Evolutionary conservation across 805 yeast genomes (phyloP), one percentile per base, ranked within the genome.

Genomic region (Cyberlindnera japonica): DNA sequence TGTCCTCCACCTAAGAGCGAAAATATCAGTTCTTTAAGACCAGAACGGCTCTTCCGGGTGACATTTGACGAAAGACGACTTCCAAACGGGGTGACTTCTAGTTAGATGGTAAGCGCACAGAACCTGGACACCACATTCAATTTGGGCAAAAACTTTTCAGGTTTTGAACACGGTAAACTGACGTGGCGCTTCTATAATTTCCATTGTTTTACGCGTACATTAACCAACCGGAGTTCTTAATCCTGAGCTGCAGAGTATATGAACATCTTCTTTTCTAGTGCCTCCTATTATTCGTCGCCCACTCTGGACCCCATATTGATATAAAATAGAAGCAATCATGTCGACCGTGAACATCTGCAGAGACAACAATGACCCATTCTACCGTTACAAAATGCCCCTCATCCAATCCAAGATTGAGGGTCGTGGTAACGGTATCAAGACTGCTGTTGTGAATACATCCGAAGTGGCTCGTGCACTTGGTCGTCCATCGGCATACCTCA

Each of bases 351-450:
- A 93, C 67, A 91, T 93, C 58, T 83, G 95, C 67, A 89, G 99
- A 74, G 96, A 89, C 61, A 93, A 91, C 73, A 81, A 84, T 59
- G 99, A 93, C 72, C 97, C 97, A 33, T 93, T 93, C 67, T 93
- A 93, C 80, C 96, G 99, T 73, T 93, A 93, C 69, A 93, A 93
- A 73, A 93, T 93, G 99, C 99, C 99, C 62, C 84, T 95, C 31
- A 83, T 93, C 67, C 95, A 86, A 69, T 86, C 96, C 54, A 93
- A 93, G 75, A 87, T 87, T 51, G 98, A 93, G 71, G 99, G 99
- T 66, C 79, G 96, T 64, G 99, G 99, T 72, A 93, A 93, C 71
- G 99, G 99, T 81, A 93, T 93, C 69, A 90, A 89, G 65, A 93
- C 99, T 18, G 95, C 91, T 40, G 82, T 93, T 42, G 78, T 88